phyloP scores from a whole-genome alignment of 192 early-diverging fungal genomes.

The Kappamyces sp. region DNA sequence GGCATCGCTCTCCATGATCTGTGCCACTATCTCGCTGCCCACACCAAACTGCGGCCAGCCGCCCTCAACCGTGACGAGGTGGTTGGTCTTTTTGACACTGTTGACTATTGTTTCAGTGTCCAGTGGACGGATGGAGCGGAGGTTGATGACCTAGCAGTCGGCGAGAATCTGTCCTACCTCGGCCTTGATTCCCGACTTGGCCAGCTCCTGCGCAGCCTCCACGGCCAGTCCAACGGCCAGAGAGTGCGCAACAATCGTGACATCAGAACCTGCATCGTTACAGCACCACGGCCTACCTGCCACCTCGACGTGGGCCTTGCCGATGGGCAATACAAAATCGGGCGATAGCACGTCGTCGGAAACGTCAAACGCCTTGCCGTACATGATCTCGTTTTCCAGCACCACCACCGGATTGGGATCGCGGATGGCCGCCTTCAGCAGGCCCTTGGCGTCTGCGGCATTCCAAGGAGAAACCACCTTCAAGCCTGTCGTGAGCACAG shows the following conservation, averaged over 20 bases:
- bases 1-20: conserved; percentile 94
- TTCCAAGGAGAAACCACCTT: conserved; percentile 96
- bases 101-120: conserved; percentile 87
- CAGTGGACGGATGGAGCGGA: conserved; percentile 94
- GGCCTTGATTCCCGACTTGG: conserved; percentile 60
- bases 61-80: conserved; percentile 88
- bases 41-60: conserved; percentile 93
- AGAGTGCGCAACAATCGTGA: conserved; percentile 94
- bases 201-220: conserved; percentile 80
- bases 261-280: conserved; percentile 57
- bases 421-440: conserved; percentile 96
- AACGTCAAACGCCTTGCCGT: conserved; percentile 83
- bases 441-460: conserved; percentile 94
- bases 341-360: conserved; percentile 63
- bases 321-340: conserved; percentile 87
- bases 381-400: conserved; percentile 97
- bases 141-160: conserved; percentile 78
- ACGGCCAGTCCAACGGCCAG: conserved; percentile 76
- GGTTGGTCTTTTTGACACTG: conserved; percentile 97
- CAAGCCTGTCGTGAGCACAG: conserved; percentile 40
- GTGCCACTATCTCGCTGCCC: conserved; percentile 90
- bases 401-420: conserved; percentile 97
- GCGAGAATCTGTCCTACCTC: conserved; percentile 17
- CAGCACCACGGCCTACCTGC: conserved; percentile 34
- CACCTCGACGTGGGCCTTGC: conserved; percentile 88